These are phyloP conservation scores for Podospora appendiculata DNA, from an alignment of 495 filamentous ascomycete genomes.

Conservation along the genomic window DNA sequence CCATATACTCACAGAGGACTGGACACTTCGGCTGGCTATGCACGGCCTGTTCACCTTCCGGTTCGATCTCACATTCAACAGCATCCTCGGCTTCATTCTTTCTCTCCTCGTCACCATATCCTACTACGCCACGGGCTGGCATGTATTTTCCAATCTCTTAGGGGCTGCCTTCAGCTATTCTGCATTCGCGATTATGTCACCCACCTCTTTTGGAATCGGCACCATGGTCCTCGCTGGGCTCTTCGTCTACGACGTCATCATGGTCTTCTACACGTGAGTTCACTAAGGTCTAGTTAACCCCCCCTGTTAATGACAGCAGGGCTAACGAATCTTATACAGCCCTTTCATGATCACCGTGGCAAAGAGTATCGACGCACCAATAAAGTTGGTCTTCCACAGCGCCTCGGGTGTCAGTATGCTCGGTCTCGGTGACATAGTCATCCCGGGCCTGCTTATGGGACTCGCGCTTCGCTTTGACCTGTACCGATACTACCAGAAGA, in stretches of 20 bases:
- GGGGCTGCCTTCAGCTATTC: slow-evolving; percentile 82
- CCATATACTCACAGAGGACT: slow-evolving; percentile 35
- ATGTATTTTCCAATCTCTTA: slow-evolving; percentile 77
- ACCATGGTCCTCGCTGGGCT: slow-evolving; percentile 67
- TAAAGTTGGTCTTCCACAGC: slow-evolving; percentile 83
- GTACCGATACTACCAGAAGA: slow-evolving; percentile 65
- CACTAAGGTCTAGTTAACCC: background rate
- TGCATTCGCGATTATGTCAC: slow-evolving; percentile 76
- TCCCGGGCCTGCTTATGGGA: slow-evolving; percentile 90
- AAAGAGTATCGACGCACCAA: slow-evolving; percentile 80
- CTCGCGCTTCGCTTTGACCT: slow-evolving; percentile 86
- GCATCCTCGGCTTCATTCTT: slow-evolving; percentile 49
- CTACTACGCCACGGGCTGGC: slow-evolving; percentile 65
- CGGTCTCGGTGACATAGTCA: slow-evolving; percentile 84
- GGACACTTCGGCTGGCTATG: slow-evolving; percentile 36
- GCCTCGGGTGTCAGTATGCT: slow-evolving; percentile 69
- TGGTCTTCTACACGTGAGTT: slow-evolving; percentile 86
- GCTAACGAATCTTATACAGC: slow-evolving; percentile 18
- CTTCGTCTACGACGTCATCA: slow-evolving; percentile 93
- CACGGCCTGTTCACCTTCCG: slow-evolving; percentile 29
- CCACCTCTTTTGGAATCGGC: slow-evolving; percentile 80
- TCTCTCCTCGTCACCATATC: slow-evolving; percentile 51
- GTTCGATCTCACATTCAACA: slow-evolving; percentile 28
- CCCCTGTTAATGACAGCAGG: background rate
- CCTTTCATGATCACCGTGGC: slow-evolving; percentile 96